A percentile compares a stretch with the other conserved stretches of the same genome.
Conservation (phyloP, 768 basidiomycete genomes). For the Naganishia antarctica region DNA sequence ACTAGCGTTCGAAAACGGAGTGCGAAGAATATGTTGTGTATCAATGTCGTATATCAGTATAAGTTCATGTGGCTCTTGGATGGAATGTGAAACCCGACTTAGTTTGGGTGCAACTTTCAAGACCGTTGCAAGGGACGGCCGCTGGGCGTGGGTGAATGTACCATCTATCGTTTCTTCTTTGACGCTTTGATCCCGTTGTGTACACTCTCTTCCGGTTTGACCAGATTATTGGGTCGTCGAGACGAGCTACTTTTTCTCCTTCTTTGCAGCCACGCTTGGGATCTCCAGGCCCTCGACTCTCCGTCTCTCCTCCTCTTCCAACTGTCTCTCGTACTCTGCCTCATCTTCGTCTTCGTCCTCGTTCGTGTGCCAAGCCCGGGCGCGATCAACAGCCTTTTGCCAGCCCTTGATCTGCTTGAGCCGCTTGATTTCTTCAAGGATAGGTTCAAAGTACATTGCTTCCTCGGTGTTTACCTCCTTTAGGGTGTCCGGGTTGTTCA, state of each 20-base stretch:
- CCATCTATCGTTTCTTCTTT: too few species aligned
- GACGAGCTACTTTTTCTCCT: neutral
- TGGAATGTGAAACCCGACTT: too few species aligned
- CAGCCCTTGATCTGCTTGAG: constrained; percentile 70
- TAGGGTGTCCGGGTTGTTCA: constrained; percentile 75
- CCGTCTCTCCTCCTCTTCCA: constrained; percentile 4
- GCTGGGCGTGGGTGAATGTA: too few species aligned
- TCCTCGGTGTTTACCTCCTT: constrained; percentile 80
- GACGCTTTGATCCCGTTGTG: neutral
- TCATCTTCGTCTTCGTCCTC: constrained; percentile 48
- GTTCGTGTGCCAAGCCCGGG: constrained; percentile 71
- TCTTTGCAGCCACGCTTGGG: neutral
- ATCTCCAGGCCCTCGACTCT: constrained; percentile 2
- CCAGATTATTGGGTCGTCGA: neutral
- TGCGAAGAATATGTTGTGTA: too few species aligned
- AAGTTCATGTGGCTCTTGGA: too few species aligned
- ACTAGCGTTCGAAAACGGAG: too few species aligned
- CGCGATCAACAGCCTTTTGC: constrained; percentile 82
- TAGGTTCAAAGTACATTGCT: constrained; percentile 64
- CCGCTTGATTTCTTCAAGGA: constrained; percentile 56
- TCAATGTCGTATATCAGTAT: too few species aligned
- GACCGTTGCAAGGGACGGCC: too few species aligned
- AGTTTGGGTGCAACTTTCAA: too few species aligned
- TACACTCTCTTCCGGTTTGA: neutral
- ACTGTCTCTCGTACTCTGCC: constrained; percentile 38